Base-by-base conservation (phyloP, 805 yeast species). In the Zygosaccharomyces rouxii region DNA sequence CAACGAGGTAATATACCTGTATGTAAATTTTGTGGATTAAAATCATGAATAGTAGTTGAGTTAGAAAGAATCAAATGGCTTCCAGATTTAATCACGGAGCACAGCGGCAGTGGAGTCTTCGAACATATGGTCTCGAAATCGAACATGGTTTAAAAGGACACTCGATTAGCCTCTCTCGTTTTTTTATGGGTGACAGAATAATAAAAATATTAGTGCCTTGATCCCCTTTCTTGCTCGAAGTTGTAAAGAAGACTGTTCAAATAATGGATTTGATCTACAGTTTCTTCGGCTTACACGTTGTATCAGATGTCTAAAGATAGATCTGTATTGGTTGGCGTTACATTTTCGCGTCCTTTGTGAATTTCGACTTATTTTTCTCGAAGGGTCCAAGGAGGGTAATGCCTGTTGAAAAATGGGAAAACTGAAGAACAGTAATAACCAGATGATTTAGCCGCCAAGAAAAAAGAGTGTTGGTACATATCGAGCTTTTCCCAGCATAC, bases 1-100 rank as follows among this genome's bases (percentile, higher is more conserved):
- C 98, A 92, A 35, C 68, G 65, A 3, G 97, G 82, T 25, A 87
- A 63, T 23, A 90, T 72, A 1, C 97, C 96, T 5, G 73, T 66
- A 26, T 73, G 67, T 47, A 77, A 62, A 50, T 68, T 51, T 5
- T 55, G 39, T 2, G 63, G 56, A 25, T 56, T 54, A 23, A 55
- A 55, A 52, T 52, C 47, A 47, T 56, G 46, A 38, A 60, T 52
- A 3, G 48, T 48, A 1, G 59, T 57, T 5, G 58, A 56, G 46
- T 59, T 56, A 11, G 62, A 41, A 44, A 62, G 49, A 21, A 64
- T 38, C 38, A 58, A 44, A 53, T 63, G 68, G 13, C 67, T 64
- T 10, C 71, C 67, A 7, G 89, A 77, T 5, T 80, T 81, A 3
- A 90, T 73, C 42, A 88, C 81, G 2, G 89, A 77, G 66, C 97